Evolutionary conservation across 108 stramenopile genomes (phyloP).

Genomic region (Skeletonema tropicum): DNA sequence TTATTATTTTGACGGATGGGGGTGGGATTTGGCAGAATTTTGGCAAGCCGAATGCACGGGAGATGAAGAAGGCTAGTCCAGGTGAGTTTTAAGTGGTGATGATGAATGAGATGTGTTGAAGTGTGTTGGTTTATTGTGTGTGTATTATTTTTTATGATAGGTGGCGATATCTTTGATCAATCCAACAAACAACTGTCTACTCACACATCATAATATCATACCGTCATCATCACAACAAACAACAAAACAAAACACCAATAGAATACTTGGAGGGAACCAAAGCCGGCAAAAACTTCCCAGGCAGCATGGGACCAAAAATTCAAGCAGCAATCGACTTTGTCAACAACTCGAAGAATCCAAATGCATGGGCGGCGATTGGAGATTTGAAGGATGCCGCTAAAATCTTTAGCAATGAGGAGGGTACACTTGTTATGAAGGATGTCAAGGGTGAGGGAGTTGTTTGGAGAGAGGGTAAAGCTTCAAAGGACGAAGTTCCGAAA

Average conservation of each 20-base stretch:
- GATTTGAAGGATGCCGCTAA: constrained; percentile 79
- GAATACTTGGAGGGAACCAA: constrained; percentile 74
- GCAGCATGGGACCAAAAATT: constrained; percentile 83
- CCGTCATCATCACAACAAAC: neutral
- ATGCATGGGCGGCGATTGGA: constrained; percentile 78
- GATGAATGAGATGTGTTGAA: too few species aligned
- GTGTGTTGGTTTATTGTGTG: too few species aligned
- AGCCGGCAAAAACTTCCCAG: constrained; percentile 59
- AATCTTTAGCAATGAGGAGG: constrained; percentile 69
- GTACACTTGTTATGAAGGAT: constrained; percentile 63
- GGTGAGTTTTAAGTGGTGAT: neutral
- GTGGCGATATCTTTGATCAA: too few species aligned
- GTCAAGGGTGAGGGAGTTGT: constrained; percentile 64
- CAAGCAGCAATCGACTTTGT: constrained; percentile 83
- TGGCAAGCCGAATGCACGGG: constrained; percentile 77
- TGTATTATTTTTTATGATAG: too few species aligned
- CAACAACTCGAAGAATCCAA: constrained; percentile 45
- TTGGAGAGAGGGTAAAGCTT: constrained; percentile 49
- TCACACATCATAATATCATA: too few species aligned
- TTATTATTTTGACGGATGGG: constrained; percentile 83
- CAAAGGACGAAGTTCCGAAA: constrained; percentile 33
- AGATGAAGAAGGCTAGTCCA: constrained; percentile 74
- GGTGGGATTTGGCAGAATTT: constrained; percentile 86
- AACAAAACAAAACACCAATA: neutral
- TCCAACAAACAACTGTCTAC: too few species aligned